Conservation (phyloP, 306 rosid genomes). For the Canavalia gladiata region DNA sequence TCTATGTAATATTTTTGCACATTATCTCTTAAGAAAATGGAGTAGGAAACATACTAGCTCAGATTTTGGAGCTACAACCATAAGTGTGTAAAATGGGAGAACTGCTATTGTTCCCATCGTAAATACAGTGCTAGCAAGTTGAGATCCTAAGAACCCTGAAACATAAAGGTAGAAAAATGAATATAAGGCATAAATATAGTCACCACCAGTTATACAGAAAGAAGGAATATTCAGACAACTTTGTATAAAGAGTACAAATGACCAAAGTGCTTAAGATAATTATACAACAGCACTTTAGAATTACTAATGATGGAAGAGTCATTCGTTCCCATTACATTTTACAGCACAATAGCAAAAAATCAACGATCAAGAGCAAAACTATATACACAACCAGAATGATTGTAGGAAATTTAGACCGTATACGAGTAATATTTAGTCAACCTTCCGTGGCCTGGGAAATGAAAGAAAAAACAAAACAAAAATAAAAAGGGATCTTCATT, state of each 20-base stretch:
- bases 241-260: background rate
- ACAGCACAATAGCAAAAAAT: background rate
- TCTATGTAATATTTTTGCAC: background rate
- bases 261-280: background rate
- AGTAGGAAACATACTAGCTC: conserved; percentile 65
- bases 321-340: conserved; percentile 12
- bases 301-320: conserved; percentile 16
- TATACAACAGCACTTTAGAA: conserved; percentile 20
- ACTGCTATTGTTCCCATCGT: conserved; percentile 89
- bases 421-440: background rate
- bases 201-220: conserved; percentile 4
- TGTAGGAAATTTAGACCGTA: background rate
- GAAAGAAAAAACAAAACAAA: background rate
- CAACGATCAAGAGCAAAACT: background rate
- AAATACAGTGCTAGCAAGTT: conserved; percentile 78
- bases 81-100: conserved; percentile 91
- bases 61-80: conserved; percentile 93
- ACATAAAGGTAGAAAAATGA: conserved; percentile 42
- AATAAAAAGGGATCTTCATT: background rate
- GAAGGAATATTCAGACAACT: background rate
- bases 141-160: conserved; percentile 76
- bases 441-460: background rate
- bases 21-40: conserved; percentile 8
- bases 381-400: no score
- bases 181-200: background rate